These are phyloP conservation scores for Mesembryanthemum crystallinum DNA, from an alignment of 148 eudicot genomes.

Conservation along the genomic window DNA sequence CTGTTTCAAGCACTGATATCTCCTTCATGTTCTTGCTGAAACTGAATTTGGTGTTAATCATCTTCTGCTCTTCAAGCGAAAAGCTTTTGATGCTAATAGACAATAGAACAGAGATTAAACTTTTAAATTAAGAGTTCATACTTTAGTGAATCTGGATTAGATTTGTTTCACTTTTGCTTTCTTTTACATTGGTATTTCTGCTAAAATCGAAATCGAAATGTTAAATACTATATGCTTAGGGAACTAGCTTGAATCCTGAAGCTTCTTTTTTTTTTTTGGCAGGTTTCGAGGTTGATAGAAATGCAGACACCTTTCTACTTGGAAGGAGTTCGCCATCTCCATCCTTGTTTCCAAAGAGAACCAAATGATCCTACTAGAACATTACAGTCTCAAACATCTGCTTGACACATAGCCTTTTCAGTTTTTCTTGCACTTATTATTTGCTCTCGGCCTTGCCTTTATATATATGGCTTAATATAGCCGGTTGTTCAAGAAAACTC, in stretches of 20 bases:
- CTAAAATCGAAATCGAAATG: not conserved
- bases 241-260: conserved; percentile 15
- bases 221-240: not conserved
- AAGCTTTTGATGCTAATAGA: not conserved
- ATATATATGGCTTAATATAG: not conserved
- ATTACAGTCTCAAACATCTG: conserved; percentile 27
- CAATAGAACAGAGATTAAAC: not conserved
- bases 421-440: not conserved
- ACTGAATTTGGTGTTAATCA: not conserved
- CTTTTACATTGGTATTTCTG: not conserved
- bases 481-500: not conserved
- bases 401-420: not conserved
- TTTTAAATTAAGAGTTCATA: not conserved
- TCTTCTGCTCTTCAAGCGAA: not conserved
- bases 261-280: conserved; percentile 15
- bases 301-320: conserved; percentile 91
- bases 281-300: conserved; percentile 94
- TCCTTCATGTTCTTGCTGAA: not conserved
- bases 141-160: not conserved
- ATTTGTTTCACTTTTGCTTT: not conserved
- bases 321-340: conserved; percentile 66
- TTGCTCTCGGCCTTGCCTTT: not conserved
- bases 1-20: not conserved
- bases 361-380: conserved; percentile 13
- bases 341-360: conserved; percentile 57